Conservation (phyloP, 139 green algal genomes). For the Pleodorina starrii region DNA sequence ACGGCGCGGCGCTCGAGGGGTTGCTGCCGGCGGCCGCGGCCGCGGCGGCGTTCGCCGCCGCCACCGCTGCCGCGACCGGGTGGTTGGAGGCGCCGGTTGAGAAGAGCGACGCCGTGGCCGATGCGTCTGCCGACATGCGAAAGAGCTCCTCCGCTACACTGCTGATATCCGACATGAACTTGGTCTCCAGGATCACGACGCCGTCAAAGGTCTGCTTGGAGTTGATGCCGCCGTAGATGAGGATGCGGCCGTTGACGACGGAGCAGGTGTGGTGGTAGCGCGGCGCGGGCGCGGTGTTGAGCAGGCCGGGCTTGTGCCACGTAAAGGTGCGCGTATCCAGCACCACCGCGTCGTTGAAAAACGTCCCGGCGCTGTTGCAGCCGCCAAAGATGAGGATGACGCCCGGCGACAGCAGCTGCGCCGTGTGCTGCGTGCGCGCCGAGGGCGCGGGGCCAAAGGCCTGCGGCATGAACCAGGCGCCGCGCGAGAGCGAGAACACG, state of each 20-base stretch:
- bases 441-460: conserved; percentile 50
- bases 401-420: conserved; percentile 47
- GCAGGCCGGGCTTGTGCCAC: conserved; percentile 56
- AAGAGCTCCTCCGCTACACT: conserved; percentile 67
- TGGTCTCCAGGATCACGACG: conserved; percentile 64
- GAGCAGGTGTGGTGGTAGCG: conserved; percentile 70
- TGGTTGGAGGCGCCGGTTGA: no score
- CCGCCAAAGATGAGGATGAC: conserved; percentile 71
- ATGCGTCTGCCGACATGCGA: conserved; percentile 18
- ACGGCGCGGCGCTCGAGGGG: background rate
- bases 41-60: background rate
- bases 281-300: conserved; percentile 65
- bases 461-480: conserved; percentile 53
- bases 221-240: conserved; percentile 74
- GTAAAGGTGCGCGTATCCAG: conserved; percentile 56
- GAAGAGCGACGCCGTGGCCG: background rate
- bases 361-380: conserved; percentile 58
- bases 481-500: conserved; percentile 54
- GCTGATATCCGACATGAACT: conserved; percentile 53
- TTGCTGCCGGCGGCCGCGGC: background rate
- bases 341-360: conserved; percentile 67
- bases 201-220: conserved; percentile 69
- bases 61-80: background rate
- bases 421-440: conserved; percentile 64
- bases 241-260: conserved; percentile 40